phyloP scores from a whole-genome alignment of 768 basidiomycete species.

The Termitomyces sp. region DNA sequence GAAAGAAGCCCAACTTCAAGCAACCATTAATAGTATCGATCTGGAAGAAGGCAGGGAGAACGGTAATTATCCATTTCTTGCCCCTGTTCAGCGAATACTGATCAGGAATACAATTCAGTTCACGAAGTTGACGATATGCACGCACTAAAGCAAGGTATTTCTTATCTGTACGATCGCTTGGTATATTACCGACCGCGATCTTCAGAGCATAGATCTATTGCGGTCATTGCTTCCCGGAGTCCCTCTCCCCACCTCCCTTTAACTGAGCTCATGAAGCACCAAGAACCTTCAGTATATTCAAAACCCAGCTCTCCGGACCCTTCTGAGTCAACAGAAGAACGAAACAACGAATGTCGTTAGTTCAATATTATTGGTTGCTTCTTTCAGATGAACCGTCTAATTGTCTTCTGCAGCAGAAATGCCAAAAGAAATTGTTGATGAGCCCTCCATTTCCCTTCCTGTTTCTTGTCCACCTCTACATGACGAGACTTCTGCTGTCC shows the following conservation, averaged over 20 bases:
- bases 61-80: neutral
- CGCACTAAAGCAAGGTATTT: neutral
- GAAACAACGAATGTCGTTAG: neutral
- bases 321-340: neutral
- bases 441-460: neutral
- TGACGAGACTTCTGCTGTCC: neutral
- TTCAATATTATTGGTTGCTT: neutral
- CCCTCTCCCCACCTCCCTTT: neutral
- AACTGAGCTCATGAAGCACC: neutral
- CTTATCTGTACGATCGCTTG: neutral
- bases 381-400: neutral
- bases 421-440: neutral
- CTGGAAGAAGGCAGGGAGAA: conserved; percentile 5
- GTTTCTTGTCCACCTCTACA: conserved; percentile 14
- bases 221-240: neutral
- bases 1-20: conserved; percentile 23
- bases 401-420: neutral
- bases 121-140: neutral
- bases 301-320: neutral
- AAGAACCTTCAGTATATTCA: neutral
- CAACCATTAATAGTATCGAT: conserved; percentile 10
- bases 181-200: neutral
- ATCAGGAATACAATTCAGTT: neutral
- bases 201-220: neutral
- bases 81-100: neutral